phyloP scores from a whole-genome alignment of 371 early-diverging fungal genomes.

The Gilbertella persicaria region DNA sequence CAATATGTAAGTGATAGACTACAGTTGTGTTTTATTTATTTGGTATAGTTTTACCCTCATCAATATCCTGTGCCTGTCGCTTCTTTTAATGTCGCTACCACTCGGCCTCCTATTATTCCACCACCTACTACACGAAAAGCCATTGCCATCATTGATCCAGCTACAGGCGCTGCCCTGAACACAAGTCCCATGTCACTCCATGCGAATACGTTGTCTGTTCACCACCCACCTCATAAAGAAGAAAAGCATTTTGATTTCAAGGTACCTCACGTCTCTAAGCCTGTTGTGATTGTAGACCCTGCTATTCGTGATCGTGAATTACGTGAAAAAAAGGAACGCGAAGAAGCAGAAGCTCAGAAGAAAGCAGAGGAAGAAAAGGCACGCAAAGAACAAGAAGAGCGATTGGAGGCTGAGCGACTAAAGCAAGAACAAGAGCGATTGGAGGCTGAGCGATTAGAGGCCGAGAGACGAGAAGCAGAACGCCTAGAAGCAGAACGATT shows the following conservation, averaged over 20 bases:
- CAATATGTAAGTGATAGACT: conserved; percentile 33
- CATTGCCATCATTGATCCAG: conserved; percentile 76
- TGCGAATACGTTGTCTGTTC: conserved; percentile 20
- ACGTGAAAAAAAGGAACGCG: conserved; percentile 40
- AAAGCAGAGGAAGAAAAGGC: conserved; percentile 33
- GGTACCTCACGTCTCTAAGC: conserved; percentile 40
- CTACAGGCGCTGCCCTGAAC: conserved; percentile 62
- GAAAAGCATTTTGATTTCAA: conserved; percentile 35
- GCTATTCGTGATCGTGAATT: conserved; percentile 35
- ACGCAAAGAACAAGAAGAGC: conserved; percentile 10
- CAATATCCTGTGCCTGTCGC: conserved; percentile 19
- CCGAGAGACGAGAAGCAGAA: too few species aligned
- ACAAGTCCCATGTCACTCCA: conserved; percentile 21
- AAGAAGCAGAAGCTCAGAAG: conserved; percentile 45
- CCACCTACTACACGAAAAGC: conserved; percentile 42
- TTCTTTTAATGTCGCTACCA: conserved; percentile 4
- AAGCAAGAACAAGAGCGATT: conserved; percentile 22
- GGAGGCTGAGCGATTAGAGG: too few species aligned
- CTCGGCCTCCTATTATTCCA: conserved; percentile 39
- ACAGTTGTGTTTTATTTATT: background rate
- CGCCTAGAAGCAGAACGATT: background rate
- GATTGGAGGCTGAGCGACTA: conserved; percentile 16
- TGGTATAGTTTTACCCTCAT: conserved; percentile 15
- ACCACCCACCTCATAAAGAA: conserved; percentile 21
- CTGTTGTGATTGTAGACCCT: conserved; percentile 69